phyloP scores from a whole-genome alignment of 2,329 filamentous ascomycete genomes.

The Cercospora zeae-maydis region DNA sequence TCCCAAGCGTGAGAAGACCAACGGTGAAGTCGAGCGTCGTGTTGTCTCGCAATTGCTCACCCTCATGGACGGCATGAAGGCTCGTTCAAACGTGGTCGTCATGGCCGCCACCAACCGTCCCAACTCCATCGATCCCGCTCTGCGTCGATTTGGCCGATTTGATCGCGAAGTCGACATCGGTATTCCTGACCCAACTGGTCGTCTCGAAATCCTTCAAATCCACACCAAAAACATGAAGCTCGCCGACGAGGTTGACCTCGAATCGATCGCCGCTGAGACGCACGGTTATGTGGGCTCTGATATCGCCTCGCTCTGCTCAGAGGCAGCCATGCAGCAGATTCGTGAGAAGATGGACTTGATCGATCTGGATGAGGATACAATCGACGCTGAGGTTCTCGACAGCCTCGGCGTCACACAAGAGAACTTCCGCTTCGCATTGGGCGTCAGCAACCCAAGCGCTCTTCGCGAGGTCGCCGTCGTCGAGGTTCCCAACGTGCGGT shows the following conservation, averaged over 20 bases:
- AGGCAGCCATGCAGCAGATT: conserved; percentile 99
- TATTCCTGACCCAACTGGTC: conserved; percentile 94
- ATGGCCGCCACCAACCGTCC: conserved; percentile 99
- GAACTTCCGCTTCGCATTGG: conserved; percentile 98
- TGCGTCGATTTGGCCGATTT: conserved; percentile 97
- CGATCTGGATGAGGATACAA: conserved; percentile 97
- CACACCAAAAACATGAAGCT: conserved; percentile 99
- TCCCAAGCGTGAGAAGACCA: conserved; percentile 99
- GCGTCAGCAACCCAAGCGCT: conserved; percentile 96
- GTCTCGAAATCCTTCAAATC: conserved; percentile 97
- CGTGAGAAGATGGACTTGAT: conserved; percentile 99
- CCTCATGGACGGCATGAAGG: conserved; percentile 99
- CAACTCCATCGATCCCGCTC: conserved; percentile 96
- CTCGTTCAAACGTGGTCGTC: conserved; percentile 94
- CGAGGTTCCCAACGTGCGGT: conserved; percentile 97
- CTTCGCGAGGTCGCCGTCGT: conserved; percentile 98
- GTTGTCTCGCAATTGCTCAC: conserved; percentile 96
- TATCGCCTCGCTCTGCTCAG: conserved; percentile 95
- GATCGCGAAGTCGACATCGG: conserved; percentile 98
- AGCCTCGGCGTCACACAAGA: conserved; percentile 99
- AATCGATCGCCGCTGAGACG: conserved; percentile 94
- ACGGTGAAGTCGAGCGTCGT: conserved; percentile 96
- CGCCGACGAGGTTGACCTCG: conserved; percentile 90
- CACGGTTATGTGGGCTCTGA: conserved; percentile 99
- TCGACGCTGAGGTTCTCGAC: conserved; percentile 96